Evolutionary conservation across 352 stramenopile species (phyloP).

Genomic region (Phytophthora pisi): DNA sequence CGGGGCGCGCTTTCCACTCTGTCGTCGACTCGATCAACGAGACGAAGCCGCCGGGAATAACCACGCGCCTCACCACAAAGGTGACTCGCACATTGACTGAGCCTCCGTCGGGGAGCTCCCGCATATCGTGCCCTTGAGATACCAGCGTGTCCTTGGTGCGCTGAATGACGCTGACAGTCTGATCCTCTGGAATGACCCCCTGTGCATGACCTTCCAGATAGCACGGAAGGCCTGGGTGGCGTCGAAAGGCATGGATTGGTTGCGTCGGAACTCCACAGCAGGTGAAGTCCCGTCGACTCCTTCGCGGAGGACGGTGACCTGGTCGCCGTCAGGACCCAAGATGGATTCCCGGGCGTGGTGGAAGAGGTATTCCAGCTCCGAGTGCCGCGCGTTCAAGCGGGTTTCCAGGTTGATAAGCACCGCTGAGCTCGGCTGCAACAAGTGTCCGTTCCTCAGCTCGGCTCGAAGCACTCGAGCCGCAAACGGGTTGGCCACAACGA

Average conservation of each 20-base stretch:
- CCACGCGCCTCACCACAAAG: constrained; percentile 18
- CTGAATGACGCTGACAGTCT: not conserved
- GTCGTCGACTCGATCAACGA: constrained; percentile 22
- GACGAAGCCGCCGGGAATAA: constrained; percentile 16
- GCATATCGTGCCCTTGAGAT: constrained; percentile 12
- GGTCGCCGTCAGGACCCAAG: constrained; percentile 1
- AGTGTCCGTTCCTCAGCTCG: not conserved
- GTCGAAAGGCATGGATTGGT: constrained; percentile 19
- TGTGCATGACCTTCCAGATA: constrained; percentile 18
- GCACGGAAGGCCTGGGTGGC: constrained; percentile 2
- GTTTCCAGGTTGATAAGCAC: constrained; percentile 10
- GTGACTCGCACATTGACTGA: constrained; percentile 9
- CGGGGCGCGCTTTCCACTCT: constrained; percentile 13
- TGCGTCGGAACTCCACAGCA: constrained; percentile 22
- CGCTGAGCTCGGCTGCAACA: constrained; percentile 1
- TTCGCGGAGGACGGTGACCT: constrained; percentile 21
- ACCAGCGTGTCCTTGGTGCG: constrained; percentile 8
- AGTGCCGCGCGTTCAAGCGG: constrained; percentile 3
- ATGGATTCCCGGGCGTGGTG: not conserved
- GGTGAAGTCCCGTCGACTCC: constrained; percentile 3
- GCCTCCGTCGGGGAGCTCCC: constrained; percentile 10
- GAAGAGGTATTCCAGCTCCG: constrained; percentile 11
- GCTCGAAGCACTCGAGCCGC: constrained; percentile 8
- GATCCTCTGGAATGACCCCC: constrained; percentile 4
- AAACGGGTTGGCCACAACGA: constrained; percentile 3